Conservation (phyloP, 768 basidiomycete species). For the Steccherinum ochraceum region DNA sequence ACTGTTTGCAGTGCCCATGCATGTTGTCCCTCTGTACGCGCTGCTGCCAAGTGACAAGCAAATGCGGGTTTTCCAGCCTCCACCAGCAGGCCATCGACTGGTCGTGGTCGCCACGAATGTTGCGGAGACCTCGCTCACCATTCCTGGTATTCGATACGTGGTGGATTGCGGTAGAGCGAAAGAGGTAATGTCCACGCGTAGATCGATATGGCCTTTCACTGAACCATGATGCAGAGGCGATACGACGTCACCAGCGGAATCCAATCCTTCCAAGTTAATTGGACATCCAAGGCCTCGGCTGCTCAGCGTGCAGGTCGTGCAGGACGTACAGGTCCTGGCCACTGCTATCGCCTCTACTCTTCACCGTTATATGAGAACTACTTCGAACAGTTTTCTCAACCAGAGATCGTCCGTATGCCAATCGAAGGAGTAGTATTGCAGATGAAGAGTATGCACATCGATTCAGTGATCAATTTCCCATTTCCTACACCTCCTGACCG, state of each 20-base stretch:
- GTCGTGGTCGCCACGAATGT: conserved; percentile 96
- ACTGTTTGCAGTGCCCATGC: conserved; percentile 69
- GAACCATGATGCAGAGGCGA: conserved; percentile 47
- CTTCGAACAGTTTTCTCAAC: conserved; percentile 80
- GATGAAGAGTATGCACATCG: conserved; percentile 99
- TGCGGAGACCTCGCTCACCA: conserved; percentile 95
- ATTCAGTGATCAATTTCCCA: conserved; percentile 93
- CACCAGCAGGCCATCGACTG: conserved; percentile 74
- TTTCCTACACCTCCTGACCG: conserved; percentile 96
- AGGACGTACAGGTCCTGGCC: conserved; percentile 95
- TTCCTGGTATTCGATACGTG: conserved; percentile 97
- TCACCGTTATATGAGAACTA: conserved; percentile 92
- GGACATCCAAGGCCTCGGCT: conserved; percentile 94
- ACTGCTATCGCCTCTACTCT: conserved; percentile 96
- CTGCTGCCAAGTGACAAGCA: conserved; percentile 90
- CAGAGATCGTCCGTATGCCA: conserved; percentile 92
- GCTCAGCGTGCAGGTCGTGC: conserved; percentile 94
- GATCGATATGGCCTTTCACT: conserved; percentile 1
- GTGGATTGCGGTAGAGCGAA: conserved; percentile 94
- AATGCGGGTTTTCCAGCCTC: conserved; percentile 84
- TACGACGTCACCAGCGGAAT: conserved; percentile 80
- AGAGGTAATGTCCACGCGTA: conserved; percentile 48
- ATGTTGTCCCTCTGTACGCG: conserved; percentile 91
- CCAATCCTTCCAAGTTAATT: conserved; percentile 87
- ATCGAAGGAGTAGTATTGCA: conserved; percentile 96